A percentile compares a stretch with the other conserved stretches of the same genome.
Evolutionary conservation across 305 asterid species (phyloP).

Genomic region (Striga hermonthica): DNA sequence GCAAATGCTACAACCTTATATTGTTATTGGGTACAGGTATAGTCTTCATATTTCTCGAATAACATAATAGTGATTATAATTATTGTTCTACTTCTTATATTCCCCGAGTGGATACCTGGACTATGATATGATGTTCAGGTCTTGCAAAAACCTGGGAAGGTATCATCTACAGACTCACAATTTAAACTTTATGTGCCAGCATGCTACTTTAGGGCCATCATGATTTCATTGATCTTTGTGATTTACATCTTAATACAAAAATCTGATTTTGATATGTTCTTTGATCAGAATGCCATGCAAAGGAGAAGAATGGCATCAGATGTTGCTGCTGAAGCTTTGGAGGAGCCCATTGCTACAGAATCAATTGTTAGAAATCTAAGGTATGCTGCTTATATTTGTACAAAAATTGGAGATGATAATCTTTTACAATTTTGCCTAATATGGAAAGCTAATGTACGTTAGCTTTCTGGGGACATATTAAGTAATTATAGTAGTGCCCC

Average conservation of each 20-base stretch:
- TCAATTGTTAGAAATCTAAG: conserved; percentile 77
- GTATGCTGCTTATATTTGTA: conserved; percentile 38
- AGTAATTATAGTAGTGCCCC: not conserved
- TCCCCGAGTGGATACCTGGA: too few species aligned
- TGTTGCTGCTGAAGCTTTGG: conserved; percentile 97
- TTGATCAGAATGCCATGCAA: conserved; percentile 78
- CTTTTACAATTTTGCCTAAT: not conserved
- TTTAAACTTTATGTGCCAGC: too few species aligned
- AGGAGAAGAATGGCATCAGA: conserved; percentile 73
- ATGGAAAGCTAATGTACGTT: not conserved
- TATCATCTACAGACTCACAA: too few species aligned
- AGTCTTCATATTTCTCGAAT: too few species aligned
- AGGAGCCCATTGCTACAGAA: conserved; percentile 89
- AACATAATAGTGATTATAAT: too few species aligned
- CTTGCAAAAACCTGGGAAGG: too few species aligned
- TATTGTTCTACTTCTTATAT: too few species aligned
- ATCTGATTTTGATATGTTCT: conserved; percentile 20
- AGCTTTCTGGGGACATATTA: not conserved
- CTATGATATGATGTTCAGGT: too few species aligned
- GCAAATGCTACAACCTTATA: too few species aligned
- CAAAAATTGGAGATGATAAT: not conserved
- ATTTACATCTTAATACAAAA: too few species aligned
- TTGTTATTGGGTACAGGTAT: conserved; percentile 88
- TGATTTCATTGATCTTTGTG: too few species aligned
- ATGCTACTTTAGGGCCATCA: too few species aligned